These are phyloP conservation scores for Pseudocercospora fijiensis DNA, from an alignment of 2,329 filamentous ascomycete species.

Conservation along the genomic window DNA sequence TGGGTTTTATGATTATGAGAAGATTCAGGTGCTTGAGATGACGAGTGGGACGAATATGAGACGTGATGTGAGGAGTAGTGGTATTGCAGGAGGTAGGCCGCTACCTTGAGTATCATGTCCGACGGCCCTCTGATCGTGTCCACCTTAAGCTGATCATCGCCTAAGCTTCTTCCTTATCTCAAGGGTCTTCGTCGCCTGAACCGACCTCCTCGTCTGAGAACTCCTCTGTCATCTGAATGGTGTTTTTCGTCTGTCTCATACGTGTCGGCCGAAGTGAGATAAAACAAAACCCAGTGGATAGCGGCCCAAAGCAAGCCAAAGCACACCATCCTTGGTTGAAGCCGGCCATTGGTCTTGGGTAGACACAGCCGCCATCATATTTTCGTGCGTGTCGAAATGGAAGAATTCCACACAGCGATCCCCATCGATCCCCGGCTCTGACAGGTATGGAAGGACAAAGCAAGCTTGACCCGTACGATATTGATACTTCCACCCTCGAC, in stretches of 20 bases:
- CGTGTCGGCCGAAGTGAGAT: no score
- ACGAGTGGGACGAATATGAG: neutral
- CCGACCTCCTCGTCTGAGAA: no score
- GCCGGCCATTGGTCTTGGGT: neutral
- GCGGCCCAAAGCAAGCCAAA: neutral
- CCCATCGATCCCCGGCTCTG: no score
- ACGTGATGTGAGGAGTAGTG: neutral
- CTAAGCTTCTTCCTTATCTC: no score
- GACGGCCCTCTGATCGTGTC: no score
- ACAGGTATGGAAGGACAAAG: no score
- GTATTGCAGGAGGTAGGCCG: neutral
- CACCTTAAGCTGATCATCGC: no score
- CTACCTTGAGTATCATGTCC: neutral
- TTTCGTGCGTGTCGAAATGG: neutral
- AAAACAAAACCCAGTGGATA: no score
- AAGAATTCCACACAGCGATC: neutral
- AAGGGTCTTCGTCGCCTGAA: no score
- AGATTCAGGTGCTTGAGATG: neutral
- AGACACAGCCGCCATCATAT: neutral
- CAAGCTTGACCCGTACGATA: no score
- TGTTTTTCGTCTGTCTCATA: no score
- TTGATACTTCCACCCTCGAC: neutral
- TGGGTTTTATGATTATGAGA: conserved; percentile 1
- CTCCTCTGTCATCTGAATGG: no score
- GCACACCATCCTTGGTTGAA: neutral